A percentile compares a stretch with the other conserved stretches of the same genome.
phyloP scores from a whole-genome alignment of 202 grass and related monocot species.

The Zoysia matrella region DNA sequence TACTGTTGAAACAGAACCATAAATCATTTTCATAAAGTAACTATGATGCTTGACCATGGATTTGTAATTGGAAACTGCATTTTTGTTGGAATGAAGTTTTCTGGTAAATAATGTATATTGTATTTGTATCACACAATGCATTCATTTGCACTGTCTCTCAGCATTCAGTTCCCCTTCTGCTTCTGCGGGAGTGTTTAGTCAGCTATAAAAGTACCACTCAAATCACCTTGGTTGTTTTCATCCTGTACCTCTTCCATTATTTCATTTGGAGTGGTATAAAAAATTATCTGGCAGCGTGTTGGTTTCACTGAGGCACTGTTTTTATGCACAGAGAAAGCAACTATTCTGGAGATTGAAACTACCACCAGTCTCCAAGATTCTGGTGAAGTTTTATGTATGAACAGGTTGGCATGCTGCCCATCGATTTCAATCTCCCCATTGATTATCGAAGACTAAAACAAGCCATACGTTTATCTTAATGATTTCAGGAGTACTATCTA shows the following conservation, averaged over 20 bases:
- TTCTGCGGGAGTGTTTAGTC: constrained; percentile 19
- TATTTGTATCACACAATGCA: not conserved
- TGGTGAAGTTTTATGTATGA: too few relatives aligned
- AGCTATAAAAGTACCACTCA: not conserved
- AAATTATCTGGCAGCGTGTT: not conserved
- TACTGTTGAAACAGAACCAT: not conserved
- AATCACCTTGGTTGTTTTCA: not conserved
- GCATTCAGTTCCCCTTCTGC: not conserved
- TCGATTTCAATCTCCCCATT: constrained; percentile 9
- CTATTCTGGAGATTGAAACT: not conserved
- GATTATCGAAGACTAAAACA: constrained; percentile 10
- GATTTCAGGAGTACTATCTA: not conserved
- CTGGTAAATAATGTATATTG: constrained; percentile 2
- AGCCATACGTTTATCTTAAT: not conserved
- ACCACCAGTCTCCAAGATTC: too few relatives aligned
- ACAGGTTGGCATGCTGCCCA: constrained; percentile 59
- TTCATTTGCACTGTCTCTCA: not conserved
- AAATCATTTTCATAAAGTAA: constrained; percentile 17
- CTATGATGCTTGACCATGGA: not conserved
- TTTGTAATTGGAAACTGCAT: not conserved
- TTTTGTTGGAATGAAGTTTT: not conserved
- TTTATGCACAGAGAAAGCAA: constrained; percentile 78
- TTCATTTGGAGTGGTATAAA: not conserved
- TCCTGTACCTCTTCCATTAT: constrained; percentile 7
- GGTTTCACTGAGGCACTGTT: constrained; percentile 18